Conservation (phyloP, 495 filamentous ascomycete species). For the Neurospora discreta region DNA sequence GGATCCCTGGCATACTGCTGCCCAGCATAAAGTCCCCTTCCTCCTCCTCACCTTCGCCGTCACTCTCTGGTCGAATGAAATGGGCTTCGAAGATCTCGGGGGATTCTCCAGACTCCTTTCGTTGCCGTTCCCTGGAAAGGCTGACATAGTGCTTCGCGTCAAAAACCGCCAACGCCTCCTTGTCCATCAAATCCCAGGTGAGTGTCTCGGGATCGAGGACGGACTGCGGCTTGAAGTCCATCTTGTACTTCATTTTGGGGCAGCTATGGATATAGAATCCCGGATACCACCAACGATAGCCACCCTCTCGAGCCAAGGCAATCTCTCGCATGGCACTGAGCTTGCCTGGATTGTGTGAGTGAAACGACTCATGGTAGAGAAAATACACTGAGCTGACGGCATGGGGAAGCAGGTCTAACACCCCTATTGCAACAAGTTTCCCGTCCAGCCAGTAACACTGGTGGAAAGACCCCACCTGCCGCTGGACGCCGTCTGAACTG, state of each 20-base stretch:
- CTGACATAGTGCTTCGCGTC: slow-evolving; percentile 58
- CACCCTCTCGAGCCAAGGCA: slow-evolving; percentile 60
- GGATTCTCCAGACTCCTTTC: slow-evolving; percentile 2
- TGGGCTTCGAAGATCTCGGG: not conserved
- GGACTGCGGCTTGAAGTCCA: slow-evolving; percentile 70
- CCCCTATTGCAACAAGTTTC: slow-evolving; percentile 73
- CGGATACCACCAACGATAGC: slow-evolving; percentile 51
- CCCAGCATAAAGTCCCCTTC: slow-evolving; percentile 50
- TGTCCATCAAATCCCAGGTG: slow-evolving; percentile 65
- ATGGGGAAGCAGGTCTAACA: slow-evolving; percentile 77
- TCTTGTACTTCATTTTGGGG: slow-evolving; percentile 65
- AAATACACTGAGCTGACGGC: slow-evolving; percentile 92
- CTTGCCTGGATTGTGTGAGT: slow-evolving; percentile 75
- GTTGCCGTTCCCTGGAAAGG: slow-evolving; percentile 40
- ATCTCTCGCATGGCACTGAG: slow-evolving; percentile 80
- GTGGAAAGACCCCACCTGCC: slow-evolving; percentile 78
- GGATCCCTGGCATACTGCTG: slow-evolving; percentile 65
- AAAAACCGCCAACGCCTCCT: slow-evolving; percentile 51
- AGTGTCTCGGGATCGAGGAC: slow-evolving; percentile 70
- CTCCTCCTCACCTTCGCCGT: slow-evolving; percentile 15
- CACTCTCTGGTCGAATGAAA: not conserved
- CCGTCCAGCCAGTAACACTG: slow-evolving; percentile 92
- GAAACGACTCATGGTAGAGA: slow-evolving; percentile 78
- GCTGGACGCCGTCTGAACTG: slow-evolving; percentile 35
- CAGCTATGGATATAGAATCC: slow-evolving; percentile 43